Evolutionary conservation across 306 rosid genomes (phyloP).

Genomic region (Lablab purpureus): DNA sequence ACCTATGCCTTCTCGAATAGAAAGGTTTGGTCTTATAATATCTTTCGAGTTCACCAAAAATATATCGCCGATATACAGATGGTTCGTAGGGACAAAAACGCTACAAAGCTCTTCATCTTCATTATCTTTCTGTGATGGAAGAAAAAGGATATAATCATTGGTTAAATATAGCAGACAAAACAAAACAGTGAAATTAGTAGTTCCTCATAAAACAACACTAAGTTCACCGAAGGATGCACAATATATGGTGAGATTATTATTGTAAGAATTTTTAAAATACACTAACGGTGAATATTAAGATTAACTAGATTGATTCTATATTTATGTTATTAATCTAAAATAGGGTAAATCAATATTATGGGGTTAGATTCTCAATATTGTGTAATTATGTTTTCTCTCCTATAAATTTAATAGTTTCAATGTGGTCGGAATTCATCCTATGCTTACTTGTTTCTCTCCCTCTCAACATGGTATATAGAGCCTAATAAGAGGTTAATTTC

Average conservation of each 20-base stretch:
- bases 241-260: background rate
- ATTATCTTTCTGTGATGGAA: conserved; percentile 9
- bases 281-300: too few relatives aligned
- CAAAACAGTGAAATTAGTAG: background rate
- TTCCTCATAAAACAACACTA: background rate
- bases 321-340: too few relatives aligned
- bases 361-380: too few relatives aligned
- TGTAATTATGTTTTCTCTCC: too few relatives aligned
- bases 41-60: conserved; percentile 23
- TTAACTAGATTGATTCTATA: too few relatives aligned
- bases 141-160: background rate
- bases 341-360: too few relatives aligned
- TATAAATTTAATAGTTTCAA: too few relatives aligned
- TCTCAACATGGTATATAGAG: too few relatives aligned
- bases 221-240: background rate
- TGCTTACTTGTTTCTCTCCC: too few relatives aligned
- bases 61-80: conserved; percentile 5
- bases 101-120: conserved; percentile 31
- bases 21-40: conserved; percentile 23
- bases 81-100: conserved; percentile 24
- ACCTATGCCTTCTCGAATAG: conserved; percentile 25
- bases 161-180: background rate
- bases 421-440: too few relatives aligned
- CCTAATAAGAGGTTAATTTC: too few relatives aligned
- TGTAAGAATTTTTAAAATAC: too few relatives aligned